These are phyloP conservation scores for Ganoderma resinaceum DNA, from an alignment of 1,284 basidiomycete genomes.

Conservation along the genomic window DNA sequence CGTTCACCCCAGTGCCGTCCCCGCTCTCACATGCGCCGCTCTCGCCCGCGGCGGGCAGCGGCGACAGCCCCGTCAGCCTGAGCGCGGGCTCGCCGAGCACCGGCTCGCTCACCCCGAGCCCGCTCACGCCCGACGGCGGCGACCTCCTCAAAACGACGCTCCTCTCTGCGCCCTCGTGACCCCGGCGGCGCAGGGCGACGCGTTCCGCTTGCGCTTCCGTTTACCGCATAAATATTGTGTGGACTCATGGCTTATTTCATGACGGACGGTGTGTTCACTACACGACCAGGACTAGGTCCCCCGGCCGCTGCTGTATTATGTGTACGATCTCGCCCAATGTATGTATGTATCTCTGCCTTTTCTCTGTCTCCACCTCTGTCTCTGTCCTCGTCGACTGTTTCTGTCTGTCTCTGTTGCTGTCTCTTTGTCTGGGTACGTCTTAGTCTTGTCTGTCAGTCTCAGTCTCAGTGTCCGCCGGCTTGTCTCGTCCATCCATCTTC, in stretches of 20 bases:
- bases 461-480: neutral
- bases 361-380: neutral
- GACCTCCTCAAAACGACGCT: slow-evolving; percentile 24
- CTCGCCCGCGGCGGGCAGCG: slow-evolving; percentile 6
- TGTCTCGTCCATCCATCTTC: neutral
- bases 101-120: slow-evolving; percentile 30
- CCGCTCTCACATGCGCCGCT: slow-evolving; percentile 1
- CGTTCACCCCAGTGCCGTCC: slow-evolving; percentile 16
- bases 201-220: too few species aligned
- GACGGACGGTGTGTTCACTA: too few species aligned
- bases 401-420: neutral
- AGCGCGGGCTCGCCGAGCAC: slow-evolving; percentile 30
- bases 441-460: neutral
- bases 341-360: slow-evolving; percentile 8
- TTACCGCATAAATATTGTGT: too few species aligned
- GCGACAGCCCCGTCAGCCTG: slow-evolving; percentile 24
- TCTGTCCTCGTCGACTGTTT: neutral
- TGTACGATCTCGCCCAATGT: slow-evolving; percentile 4
- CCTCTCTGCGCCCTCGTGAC: slow-evolving; percentile 27
- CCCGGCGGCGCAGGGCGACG: too few species aligned
- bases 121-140: slow-evolving; percentile 30
- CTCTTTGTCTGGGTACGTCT: neutral
- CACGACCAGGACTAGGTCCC: too few species aligned
- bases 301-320: slow-evolving; percentile 8
- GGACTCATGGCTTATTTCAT: too few species aligned